Evolutionary conservation across 345 rosid species (phyloP).

Genomic region (Mangifera indica): DNA sequence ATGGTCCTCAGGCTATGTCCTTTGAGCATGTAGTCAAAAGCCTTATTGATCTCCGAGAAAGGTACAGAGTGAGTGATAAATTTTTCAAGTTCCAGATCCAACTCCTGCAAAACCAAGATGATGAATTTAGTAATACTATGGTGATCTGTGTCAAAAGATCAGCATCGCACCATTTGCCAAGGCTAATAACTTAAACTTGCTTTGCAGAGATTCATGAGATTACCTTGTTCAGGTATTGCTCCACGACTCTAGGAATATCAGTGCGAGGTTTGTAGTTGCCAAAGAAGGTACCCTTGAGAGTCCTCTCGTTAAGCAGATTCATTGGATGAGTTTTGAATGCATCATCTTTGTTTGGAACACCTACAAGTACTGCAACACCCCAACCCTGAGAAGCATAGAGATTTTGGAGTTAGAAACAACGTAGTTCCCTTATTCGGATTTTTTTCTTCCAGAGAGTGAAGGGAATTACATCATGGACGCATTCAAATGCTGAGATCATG

Average conservation of each 20-base stretch:
- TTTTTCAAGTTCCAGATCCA: slow-evolving; percentile 43
- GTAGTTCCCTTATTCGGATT: no score
- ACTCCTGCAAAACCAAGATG: slow-evolving; percentile 30
- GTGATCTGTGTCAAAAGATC: no score
- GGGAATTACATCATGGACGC: slow-evolving; percentile 76
- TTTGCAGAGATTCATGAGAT: neutral
- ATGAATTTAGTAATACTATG: no score
- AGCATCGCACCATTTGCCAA: no score
- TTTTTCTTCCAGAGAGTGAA: slow-evolving; percentile 15
- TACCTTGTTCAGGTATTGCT: slow-evolving; percentile 64
- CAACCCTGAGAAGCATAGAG: slow-evolving; percentile 32
- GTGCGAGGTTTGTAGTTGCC: slow-evolving; percentile 68
- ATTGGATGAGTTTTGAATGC: slow-evolving; percentile 59
- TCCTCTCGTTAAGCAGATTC: slow-evolving; percentile 61
- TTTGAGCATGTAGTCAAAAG: slow-evolving; percentile 34
- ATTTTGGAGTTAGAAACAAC: no score
- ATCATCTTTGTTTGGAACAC: slow-evolving; percentile 64
- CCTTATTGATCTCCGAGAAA: slow-evolving; percentile 62
- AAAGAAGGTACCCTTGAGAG: slow-evolving; percentile 66
- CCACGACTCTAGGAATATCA: slow-evolving; percentile 61
- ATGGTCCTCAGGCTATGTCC: slow-evolving; percentile 58
- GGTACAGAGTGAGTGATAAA: slow-evolving; percentile 59
- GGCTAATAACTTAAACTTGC: neutral
- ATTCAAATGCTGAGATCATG: slow-evolving; percentile 88
- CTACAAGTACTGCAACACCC: slow-evolving; percentile 80